A percentile compares a stretch with the other conserved stretches of the same genome.
phyloP scores from a whole-genome alignment of 257 asterid genomes.

The Solanum lycopersicoides region DNA sequence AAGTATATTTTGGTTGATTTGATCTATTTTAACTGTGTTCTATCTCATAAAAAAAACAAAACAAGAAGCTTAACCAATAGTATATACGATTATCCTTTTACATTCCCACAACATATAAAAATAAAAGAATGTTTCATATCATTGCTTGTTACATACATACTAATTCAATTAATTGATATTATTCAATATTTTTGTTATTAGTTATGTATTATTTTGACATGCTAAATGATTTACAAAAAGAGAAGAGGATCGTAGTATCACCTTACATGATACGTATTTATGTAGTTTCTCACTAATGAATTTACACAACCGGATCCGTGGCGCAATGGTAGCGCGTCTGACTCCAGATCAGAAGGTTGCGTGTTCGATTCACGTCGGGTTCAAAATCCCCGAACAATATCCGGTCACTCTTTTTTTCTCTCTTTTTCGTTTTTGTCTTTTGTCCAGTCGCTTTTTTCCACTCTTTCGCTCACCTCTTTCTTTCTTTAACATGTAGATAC shows the following conservation, averaged over 20 bases:
- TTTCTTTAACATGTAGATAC: too few relatives aligned
- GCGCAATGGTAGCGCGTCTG: constrained; percentile 80
- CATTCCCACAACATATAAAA: background rate
- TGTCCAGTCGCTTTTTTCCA: too few relatives aligned
- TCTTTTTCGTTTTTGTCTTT: too few relatives aligned
- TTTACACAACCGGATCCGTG: constrained; percentile 6
- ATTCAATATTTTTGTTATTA: background rate
- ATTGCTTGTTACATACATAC: background rate
- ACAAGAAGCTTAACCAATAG: background rate
- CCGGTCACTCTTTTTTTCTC: background rate
- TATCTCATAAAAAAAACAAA: background rate
- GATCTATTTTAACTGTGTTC: background rate
- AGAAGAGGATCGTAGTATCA: background rate
- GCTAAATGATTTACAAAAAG: background rate
- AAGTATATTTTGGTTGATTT: background rate
- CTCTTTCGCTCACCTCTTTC: background rate
- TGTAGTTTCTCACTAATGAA: too few relatives aligned
- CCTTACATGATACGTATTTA: background rate
- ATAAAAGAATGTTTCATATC: background rate
- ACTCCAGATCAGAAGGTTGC: constrained; percentile 99
- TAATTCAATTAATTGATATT: background rate
- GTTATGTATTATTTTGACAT: background rate
- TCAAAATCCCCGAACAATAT: constrained; percentile 6
- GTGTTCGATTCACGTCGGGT: constrained; percentile 91
- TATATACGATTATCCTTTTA: background rate